A percentile compares a stretch with the other conserved stretches of the same genome.
phyloP scores from a whole-genome alignment of 2,329 filamentous ascomycete genomes.

The Scolecobasidium constrictum region DNA sequence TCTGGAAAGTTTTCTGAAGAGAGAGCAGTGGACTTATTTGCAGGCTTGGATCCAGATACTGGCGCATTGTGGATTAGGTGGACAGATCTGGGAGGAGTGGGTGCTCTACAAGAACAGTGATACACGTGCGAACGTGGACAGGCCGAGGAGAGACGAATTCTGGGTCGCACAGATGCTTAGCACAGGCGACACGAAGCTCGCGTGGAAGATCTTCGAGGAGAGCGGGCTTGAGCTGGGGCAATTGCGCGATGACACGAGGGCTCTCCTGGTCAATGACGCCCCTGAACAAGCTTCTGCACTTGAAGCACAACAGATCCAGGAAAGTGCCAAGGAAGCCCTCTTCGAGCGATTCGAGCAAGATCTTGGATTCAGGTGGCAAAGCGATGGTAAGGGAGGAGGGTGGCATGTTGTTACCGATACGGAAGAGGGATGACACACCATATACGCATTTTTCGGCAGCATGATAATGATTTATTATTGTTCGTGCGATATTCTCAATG shows the following conservation, averaged over 20 bases:
- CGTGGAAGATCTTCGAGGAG: conserved; percentile 1
- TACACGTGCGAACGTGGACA: not conserved
- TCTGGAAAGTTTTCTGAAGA: not conserved
- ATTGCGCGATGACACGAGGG: not conserved
- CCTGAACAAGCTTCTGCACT: not conserved
- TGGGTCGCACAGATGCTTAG: not conserved
- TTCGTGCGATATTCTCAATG: too few species aligned
- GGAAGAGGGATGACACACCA: too few species aligned
- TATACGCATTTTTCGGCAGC: too few species aligned
- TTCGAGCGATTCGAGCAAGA: not conserved
- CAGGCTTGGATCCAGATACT: not conserved
- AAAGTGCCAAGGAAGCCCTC: not conserved
- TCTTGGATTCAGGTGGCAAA: not conserved
- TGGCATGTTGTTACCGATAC: too few species aligned
- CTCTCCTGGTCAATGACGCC: not conserved
- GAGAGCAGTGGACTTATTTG: not conserved
- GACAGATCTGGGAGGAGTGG: not conserved
- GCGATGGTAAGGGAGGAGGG: not conserved
- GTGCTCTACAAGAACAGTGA: not conserved
- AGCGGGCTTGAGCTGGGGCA: not conserved
- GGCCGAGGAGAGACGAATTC: not conserved
- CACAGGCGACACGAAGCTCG: not conserved
- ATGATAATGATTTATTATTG: too few species aligned
- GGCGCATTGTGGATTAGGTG: not conserved
- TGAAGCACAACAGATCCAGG: not conserved